Evolutionary conservation across 805 yeast genomes (phyloP).

Genomic region (Wickerhamiella kurtzmanii): DNA sequence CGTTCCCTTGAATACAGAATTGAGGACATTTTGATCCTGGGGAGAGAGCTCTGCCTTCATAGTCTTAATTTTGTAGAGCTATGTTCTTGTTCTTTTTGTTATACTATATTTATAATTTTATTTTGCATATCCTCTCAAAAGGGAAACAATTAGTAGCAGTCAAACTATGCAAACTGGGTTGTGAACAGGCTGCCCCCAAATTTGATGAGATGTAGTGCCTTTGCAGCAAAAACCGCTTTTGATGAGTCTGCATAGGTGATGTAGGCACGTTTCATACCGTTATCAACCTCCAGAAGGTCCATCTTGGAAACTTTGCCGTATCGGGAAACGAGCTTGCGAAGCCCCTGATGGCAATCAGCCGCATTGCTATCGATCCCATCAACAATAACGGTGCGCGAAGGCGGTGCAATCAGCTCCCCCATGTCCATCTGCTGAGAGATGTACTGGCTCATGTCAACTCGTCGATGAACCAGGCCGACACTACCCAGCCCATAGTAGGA

Average conservation of each 20-base stretch:
- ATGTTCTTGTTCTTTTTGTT: not conserved
- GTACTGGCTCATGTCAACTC: not conserved
- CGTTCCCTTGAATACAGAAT: conserved; percentile 1
- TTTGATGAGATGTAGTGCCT: conserved; percentile 2
- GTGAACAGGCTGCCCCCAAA: conserved; percentile 2
- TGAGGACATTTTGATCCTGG: conserved; percentile 6
- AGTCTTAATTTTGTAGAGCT: not conserved
- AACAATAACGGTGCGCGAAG: conserved; percentile 10
- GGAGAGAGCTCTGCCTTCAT: not conserved
- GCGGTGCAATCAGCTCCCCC: not conserved
- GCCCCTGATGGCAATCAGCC: conserved; percentile 1
- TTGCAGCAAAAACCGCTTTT: conserved; percentile 10
- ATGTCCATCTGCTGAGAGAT: not conserved
- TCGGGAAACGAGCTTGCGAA: conserved; percentile 5
- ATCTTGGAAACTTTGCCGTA: conserved; percentile 10
- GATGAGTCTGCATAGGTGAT: conserved; percentile 8
- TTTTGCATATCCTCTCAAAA: too few species aligned
- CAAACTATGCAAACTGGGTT: conserved; percentile 10
- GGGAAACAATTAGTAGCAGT: too few species aligned
- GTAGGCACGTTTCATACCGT: conserved; percentile 8
- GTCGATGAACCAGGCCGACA: too few species aligned
- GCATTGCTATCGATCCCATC: conserved; percentile 9
- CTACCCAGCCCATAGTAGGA: too few species aligned
- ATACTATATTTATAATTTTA: not conserved
- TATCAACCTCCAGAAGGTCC: conserved; percentile 9